These are phyloP conservation scores for Epicoccum sorghinum DNA, from an alignment of 2,329 filamentous ascomycete genomes.

Conservation along the genomic window DNA sequence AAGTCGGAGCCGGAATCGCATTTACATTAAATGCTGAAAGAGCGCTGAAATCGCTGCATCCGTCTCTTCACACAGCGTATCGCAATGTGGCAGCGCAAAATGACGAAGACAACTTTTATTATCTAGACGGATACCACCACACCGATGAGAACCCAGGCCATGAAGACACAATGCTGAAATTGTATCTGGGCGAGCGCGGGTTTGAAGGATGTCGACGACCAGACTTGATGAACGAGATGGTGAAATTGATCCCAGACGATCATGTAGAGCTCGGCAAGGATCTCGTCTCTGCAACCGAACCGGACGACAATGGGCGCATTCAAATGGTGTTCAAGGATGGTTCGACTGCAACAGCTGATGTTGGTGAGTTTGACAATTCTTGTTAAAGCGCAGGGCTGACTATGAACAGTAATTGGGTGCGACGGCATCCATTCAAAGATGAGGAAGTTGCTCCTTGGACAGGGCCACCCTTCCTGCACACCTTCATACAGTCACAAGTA, in stretches of 20 bases:
- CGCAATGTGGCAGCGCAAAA: slow-evolving; percentile 44
- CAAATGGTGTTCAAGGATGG: slow-evolving; percentile 40
- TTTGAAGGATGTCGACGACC: slow-evolving; percentile 22
- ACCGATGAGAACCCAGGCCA: slow-evolving; percentile 4
- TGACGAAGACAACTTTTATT: slow-evolving; percentile 13
- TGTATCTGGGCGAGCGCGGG: slow-evolving; percentile 21
- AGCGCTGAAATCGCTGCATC: slow-evolving; percentile 58
- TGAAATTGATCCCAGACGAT: slow-evolving; percentile 10
- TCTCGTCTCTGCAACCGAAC: slow-evolving; percentile 3
- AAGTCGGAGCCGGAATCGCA: slow-evolving; percentile 28
- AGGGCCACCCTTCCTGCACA: slow-evolving; percentile 4
- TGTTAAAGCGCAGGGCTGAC: neutral
- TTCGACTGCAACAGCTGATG: slow-evolving; percentile 32
- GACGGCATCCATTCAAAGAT: slow-evolving; percentile 52
- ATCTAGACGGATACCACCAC: slow-evolving; percentile 13
- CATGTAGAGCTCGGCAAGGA: slow-evolving; percentile 16
- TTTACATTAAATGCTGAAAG: slow-evolving; percentile 57
- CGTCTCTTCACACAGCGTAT: slow-evolving; percentile 41
- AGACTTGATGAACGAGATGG: slow-evolving; percentile 19
- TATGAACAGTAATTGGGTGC: slow-evolving; percentile 49
- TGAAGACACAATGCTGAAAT: slow-evolving; percentile 18
- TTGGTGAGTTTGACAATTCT: neutral
- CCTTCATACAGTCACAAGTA: slow-evolving; percentile 26
- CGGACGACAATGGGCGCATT: slow-evolving; percentile 18
- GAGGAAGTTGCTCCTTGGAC: slow-evolving; percentile 12